phyloP scores from a whole-genome alignment of 495 filamentous ascomycete genomes.

The Melanomma pulvis-pyrius region DNA sequence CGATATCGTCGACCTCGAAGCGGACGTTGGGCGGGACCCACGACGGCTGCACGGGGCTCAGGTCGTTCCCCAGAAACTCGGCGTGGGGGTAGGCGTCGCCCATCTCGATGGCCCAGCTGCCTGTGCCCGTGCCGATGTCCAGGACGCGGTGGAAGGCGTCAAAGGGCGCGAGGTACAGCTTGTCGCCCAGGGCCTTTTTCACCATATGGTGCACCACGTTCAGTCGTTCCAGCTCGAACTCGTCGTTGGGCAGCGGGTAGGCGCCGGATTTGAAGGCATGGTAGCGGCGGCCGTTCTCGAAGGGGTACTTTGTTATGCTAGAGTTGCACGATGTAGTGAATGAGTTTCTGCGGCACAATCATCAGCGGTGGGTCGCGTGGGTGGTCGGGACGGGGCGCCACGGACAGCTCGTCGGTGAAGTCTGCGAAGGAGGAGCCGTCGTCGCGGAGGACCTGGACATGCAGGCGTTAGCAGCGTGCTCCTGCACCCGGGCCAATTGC shows the following conservation, averaged over 20 bases:
- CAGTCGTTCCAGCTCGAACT: conserved; percentile 32
- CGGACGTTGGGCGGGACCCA: conserved; percentile 37
- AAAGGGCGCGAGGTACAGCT: conserved; percentile 19
- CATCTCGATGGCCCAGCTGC: conserved; percentile 35
- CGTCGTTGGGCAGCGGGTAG: conserved; percentile 35
- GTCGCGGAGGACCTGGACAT: conserved; percentile 15
- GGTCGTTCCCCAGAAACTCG: conserved; percentile 32
- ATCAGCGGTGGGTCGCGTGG: not conserved
- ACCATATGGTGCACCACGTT: conserved; percentile 55
- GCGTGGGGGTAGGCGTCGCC: conserved; percentile 15
- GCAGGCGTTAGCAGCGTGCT: not conserved
- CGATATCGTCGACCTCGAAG: conserved; percentile 37
- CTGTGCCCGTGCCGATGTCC: conserved; percentile 36
- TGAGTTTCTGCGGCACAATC: conserved; percentile 11
- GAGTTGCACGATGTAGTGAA: conserved; percentile 25
- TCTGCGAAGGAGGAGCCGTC: conserved; percentile 26
- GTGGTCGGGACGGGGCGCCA: not conserved
- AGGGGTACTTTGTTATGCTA: conserved; percentile 27
- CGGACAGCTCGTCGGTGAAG: conserved; percentile 31
- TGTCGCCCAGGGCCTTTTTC: conserved; percentile 27
- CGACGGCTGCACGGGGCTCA: conserved; percentile 34
- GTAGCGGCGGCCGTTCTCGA: conserved; percentile 40
- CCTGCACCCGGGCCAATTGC: not conserved
- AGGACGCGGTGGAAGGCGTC: conserved; percentile 15
- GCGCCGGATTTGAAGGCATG: conserved; percentile 32